Evolutionary conservation across 495 filamentous ascomycete species (phyloP).

Genomic region (Amphirosellinia nigrospora): DNA sequence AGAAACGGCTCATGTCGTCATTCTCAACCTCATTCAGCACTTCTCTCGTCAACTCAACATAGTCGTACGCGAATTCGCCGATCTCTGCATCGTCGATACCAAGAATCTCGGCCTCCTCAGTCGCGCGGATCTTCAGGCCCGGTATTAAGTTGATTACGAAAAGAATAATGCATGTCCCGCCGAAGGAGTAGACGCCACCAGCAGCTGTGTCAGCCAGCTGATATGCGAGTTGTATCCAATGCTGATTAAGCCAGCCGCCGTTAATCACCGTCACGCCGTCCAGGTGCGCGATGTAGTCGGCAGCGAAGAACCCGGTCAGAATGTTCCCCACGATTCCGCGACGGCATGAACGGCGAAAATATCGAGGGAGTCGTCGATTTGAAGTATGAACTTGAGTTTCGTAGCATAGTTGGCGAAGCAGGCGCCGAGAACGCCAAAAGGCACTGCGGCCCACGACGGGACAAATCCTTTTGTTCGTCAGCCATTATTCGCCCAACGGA

Average conservation of each 20-base stretch:
- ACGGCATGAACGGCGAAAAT: slow-evolving; percentile 93
- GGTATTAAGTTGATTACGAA: slow-evolving; percentile 88
- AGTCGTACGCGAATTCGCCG: slow-evolving; percentile 98
- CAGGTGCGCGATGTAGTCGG: slow-evolving; percentile 90
- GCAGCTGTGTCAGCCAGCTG: slow-evolving; percentile 88
- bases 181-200: slow-evolving; percentile 86
- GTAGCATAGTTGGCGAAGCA: slow-evolving; percentile 92
- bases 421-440: slow-evolving; percentile 86
- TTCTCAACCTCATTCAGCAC: slow-evolving; percentile 68
- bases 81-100: slow-evolving; percentile 96
- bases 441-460: slow-evolving; percentile 89
- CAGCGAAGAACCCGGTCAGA: slow-evolving; percentile 88
- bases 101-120: slow-evolving; percentile 84
- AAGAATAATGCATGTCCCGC: slow-evolving; percentile 82
- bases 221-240: slow-evolving; percentile 88
- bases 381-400: slow-evolving; percentile 89
- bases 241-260: slow-evolving; percentile 91
- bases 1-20: slow-evolving; percentile 49
- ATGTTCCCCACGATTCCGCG: slow-evolving; percentile 88
- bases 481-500: slow-evolving; percentile 1
- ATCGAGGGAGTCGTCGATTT: slow-evolving; percentile 88
- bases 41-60: slow-evolving; percentile 90
- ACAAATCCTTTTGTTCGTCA: slow-evolving; percentile 66
- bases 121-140: slow-evolving; percentile 77
- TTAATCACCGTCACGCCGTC: slow-evolving; percentile 72